A percentile compares a stretch with the other conserved stretches of the same genome.
Conservation (phyloP, 495 filamentous ascomycete genomes). For the Xylaria palmicola region DNA sequence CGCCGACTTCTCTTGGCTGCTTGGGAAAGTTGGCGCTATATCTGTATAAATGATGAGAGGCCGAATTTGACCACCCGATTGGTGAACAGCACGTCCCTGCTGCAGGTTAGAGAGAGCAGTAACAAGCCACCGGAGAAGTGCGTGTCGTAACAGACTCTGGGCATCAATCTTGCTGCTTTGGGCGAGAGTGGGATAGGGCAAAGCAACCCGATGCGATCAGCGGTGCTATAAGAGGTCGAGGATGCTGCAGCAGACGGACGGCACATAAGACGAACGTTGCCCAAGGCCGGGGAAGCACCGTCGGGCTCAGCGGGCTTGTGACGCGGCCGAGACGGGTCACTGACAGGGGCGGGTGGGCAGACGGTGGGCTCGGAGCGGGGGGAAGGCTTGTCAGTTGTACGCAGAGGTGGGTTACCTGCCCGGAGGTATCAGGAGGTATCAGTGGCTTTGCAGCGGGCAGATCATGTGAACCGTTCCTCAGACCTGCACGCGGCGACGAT, state of each 20-base stretch:
- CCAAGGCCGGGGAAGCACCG: no score
- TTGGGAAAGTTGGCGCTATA: not conserved
- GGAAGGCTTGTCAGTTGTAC: no score
- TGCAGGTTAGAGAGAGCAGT: not conserved
- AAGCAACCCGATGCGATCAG: not conserved
- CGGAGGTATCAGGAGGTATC: no score
- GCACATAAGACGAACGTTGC: not conserved
- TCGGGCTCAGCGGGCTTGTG: not conserved
- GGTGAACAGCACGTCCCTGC: not conserved
- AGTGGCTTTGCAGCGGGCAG: no score
- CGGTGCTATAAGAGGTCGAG: not conserved
- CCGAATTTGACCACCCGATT: not conserved
- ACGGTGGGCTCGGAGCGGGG: constrained; percentile 1
- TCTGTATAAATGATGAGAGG: not conserved
- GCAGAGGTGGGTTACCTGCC: no score
- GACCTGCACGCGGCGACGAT: no score
- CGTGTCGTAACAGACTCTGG: not conserved
- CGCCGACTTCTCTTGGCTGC: not conserved
- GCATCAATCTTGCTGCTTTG: not conserved
- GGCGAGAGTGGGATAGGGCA: not conserved
- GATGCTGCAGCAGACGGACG: not conserved
- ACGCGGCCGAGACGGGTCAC: constrained; percentile 4
- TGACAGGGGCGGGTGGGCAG: not conserved
- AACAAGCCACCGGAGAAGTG: not conserved
- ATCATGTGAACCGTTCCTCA: no score